Evolutionary conservation across 2,329 filamentous ascomycete genomes (phyloP), one percentile per base, ranked within the genome.

Genomic region (Westerdykella aurantiaca): DNA sequence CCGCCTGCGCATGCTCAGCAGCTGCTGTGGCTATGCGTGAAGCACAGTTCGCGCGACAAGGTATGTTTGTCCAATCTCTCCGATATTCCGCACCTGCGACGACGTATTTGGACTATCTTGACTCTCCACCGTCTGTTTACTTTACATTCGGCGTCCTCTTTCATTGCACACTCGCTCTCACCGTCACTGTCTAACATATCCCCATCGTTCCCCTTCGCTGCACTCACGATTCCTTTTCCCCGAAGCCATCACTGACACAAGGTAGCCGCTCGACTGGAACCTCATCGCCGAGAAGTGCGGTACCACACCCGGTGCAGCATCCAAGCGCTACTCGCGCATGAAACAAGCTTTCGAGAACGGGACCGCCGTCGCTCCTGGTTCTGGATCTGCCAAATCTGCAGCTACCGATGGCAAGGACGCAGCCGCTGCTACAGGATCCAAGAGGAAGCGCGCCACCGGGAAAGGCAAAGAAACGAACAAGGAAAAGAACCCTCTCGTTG

Each of bases 311-410:
- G 63, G 58, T 14, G 61, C 64, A 0, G 61, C 59, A 2, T 49
- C 52, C 0, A 66, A 66, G 54, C 62, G 63, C 12, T 67, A 58
- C 33, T 55, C 52, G 0, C 57, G 64, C 12, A 55, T 66, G 43
- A 67, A 66, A 44, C 43, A 54, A 18, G 53, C 55, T 1, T 59
- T 60, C 16, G 60, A 66, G 35, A 45, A 46, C 1, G 55, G 52
- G 4, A 51, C 42, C 1, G 45, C 40, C 3, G n/a, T 18, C n/a
- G 6, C 33, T 3, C n/a, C 33, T 3, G 33, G 6, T 35, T 34
- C 41, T 11, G 49, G 18, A 21, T 21, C 18, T 21, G 18, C 18
- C 18, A 21, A 21, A 21, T 21, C 53, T 3, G 14, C 35, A 6
- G 42, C 39, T 13, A 38, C 37, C 34, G 43, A 44, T 7, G 18